Percentiles rank a stretch among this genome's conserved stretches.
Evolutionary conservation across 2,329 filamentous ascomycete species (phyloP).

Genomic region (Verticillium klebahnii): DNA sequence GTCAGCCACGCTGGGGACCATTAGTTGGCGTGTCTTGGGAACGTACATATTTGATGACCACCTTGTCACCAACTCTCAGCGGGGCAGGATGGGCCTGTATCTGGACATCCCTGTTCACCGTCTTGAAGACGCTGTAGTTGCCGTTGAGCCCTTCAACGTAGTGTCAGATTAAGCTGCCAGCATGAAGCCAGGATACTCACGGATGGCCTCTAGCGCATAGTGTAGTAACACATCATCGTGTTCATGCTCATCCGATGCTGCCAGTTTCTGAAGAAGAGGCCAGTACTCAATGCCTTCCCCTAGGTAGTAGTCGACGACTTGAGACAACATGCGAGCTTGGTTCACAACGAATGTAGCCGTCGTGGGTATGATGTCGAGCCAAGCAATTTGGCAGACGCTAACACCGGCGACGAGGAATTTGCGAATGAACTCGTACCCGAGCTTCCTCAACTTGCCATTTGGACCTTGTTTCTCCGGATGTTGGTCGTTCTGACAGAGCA

Average conservation of each 20-base stretch:
- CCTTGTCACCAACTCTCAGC: background rate
- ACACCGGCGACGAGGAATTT: background rate
- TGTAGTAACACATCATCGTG: background rate
- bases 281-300: background rate
- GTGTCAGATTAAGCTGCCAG: background rate
- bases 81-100: background rate
- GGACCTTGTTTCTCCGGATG: background rate
- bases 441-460: background rate
- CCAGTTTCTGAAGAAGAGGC: background rate
- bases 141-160: background rate
- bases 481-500: background rate
- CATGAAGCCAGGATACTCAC: background rate
- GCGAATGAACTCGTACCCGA: background rate
- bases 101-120: background rate
- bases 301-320: background rate
- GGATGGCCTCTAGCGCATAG: background rate
- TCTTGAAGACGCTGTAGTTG: background rate
- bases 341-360: conserved; percentile 53
- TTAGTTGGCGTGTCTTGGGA: too few relatives aligned
- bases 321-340: conserved; percentile 41
- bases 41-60: background rate
- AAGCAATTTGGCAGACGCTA: conserved; percentile 18
- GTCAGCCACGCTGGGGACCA: background rate
- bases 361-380: conserved; percentile 50
- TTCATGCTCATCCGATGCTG: background rate